Base-by-base conservation (phyloP, 1,284 basidiomycete species). In the Ustilago sp. region DNA sequence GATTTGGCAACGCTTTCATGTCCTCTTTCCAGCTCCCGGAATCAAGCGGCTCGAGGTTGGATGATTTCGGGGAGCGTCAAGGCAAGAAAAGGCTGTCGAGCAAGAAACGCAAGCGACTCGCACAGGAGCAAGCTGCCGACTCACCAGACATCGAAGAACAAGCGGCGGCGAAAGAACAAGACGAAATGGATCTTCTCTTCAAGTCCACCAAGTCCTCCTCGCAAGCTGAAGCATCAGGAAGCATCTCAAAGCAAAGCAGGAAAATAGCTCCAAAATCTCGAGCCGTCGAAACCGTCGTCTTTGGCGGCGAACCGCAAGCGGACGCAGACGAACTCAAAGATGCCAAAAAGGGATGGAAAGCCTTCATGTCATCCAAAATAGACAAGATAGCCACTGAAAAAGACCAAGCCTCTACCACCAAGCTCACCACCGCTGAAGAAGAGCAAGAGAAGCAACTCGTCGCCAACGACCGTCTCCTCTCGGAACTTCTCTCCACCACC, bases 391-490 rank as follows among this genome's bases (percentile, higher is more conserved):
- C 39, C n/a, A 36, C 56, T 3, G 71, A 74, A n/a, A n/a, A n/a
- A 53, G 65, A 60, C 8, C 59, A 62, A 63, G 43, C 45, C 19
- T 17, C 63, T 13, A 43, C 41, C 13, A 34, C 51, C 19, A 61
- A 59, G 19, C 43, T 55, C 31, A 70, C 48, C 7, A 68, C 75
- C 15, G 75, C 68, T 5, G 80, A 74, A 31, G 72, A 68, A 12
- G 69, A 79, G 15, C 81, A 83, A 34, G 83, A 84, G 34, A 79
- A 80, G 63, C 71, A 80, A 54, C 69, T 80, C 31, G 67, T 69
- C 1, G 77, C 83, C 17, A 85, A 85, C 51, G 84, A 85, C 59
- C 70, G 80, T 17, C 72, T 82, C 28, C 74, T 85, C 11, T 80
- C 81, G 2, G 74, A 80, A 8, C 67, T 85, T 36, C 76, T 85